These are phyloP conservation scores for Colletotrichum scovillei DNA, from an alignment of 2,329 filamentous ascomycete species.

Conservation along the genomic window DNA sequence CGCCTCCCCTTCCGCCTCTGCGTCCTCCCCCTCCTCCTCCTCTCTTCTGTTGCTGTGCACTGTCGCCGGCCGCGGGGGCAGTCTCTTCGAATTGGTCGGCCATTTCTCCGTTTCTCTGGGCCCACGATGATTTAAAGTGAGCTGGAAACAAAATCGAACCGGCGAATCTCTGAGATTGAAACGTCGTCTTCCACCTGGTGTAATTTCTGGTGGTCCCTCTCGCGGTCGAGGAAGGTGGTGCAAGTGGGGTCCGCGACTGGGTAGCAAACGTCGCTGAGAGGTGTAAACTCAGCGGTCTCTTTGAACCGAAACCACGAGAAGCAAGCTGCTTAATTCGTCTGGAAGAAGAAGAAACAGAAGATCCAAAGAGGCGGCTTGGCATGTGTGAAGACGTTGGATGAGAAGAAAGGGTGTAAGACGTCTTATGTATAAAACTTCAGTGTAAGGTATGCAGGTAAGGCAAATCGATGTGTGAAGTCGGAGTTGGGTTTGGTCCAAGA, in stretches of 20 bases:
- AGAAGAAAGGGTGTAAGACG: not conserved
- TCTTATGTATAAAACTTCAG: not conserved
- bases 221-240: not conserved
- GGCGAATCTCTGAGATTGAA: not conserved
- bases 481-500: not conserved
- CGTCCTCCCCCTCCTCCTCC: slow-evolving; percentile 38
- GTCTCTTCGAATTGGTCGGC: slow-evolving; percentile 17
- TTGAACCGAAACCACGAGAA: too few relatives aligned
- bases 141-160: not conserved
- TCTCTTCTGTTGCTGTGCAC: slow-evolving; percentile 13
- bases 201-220: not conserved
- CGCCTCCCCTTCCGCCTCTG: slow-evolving; percentile 43
- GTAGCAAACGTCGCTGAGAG: not conserved
- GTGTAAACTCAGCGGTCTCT: not conserved
- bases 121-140: not conserved
- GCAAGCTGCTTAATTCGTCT: not conserved
- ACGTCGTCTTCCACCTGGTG: not conserved
- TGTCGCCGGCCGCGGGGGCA: slow-evolving; percentile 33
- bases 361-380: not conserved
- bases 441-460: not conserved
- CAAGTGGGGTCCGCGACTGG: not conserved
- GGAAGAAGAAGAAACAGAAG: not conserved
- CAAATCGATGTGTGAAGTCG: not conserved
- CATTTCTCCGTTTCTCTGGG: not conserved
- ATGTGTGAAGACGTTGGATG: not conserved